phyloP scores from a whole-genome alignment of 2,329 filamentous ascomycete genomes.

The Neurospora sp. region DNA sequence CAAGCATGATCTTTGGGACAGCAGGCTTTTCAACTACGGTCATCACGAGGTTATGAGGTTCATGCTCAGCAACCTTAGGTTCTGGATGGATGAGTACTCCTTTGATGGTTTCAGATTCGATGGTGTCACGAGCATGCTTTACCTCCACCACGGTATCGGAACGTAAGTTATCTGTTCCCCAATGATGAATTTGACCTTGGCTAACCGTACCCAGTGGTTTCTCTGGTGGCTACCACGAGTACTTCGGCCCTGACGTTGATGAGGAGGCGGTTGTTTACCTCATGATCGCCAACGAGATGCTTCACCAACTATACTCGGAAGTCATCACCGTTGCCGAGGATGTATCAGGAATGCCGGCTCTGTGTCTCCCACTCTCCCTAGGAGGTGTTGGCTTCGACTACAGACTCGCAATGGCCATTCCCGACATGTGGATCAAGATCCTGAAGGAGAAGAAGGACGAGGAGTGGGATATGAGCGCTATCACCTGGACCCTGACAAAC shows the following conservation, averaged over 20 bases:
- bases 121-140: slow-evolving; percentile 97
- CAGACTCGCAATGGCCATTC: slow-evolving; percentile 91
- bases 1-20: slow-evolving; percentile 90
- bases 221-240: slow-evolving; percentile 95
- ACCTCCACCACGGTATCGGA: slow-evolving; percentile 90
- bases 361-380: slow-evolving; percentile 75
- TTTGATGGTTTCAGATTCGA: slow-evolving; percentile 98
- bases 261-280: slow-evolving; percentile 92
- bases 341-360: slow-evolving; percentile 96
- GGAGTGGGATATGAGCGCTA: slow-evolving; percentile 80
- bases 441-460: slow-evolving; percentile 87
- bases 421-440: slow-evolving; percentile 99
- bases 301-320: slow-evolving; percentile 81
- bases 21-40: slow-evolving; percentile 93
- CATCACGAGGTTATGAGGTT: slow-evolving; percentile 93
- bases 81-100: slow-evolving; percentile 98
- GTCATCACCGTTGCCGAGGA: slow-evolving; percentile 92
- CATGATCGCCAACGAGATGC: slow-evolving; percentile 92
- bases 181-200: not conserved
- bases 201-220: slow-evolving; percentile 59
- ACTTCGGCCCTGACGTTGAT: slow-evolving; percentile 82
- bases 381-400: slow-evolving; percentile 97
- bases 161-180: slow-evolving; percentile 49
- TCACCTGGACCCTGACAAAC: slow-evolving; percentile 84
- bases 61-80: slow-evolving; percentile 85